Evolutionary conservation across 768 basidiomycete genomes (phyloP).

Genomic region (Tricholoma sp.): DNA sequence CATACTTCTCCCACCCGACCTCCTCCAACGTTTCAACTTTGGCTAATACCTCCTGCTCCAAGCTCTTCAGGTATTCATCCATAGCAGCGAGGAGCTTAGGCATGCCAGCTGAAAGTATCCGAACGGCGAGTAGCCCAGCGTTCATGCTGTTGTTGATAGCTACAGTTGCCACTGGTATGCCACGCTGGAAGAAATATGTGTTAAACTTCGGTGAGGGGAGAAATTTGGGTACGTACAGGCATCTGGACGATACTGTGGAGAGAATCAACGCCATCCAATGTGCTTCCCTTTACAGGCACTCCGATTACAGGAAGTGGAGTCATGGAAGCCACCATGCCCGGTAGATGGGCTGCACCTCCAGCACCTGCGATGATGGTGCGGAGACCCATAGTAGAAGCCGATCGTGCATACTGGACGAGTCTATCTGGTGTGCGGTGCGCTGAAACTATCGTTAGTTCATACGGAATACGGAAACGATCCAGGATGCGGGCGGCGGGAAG

Average conservation of each 20-base stretch:
- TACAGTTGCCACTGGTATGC: constrained; percentile 95
- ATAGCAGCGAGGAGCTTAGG: constrained; percentile 62
- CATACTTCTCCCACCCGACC: constrained; percentile 85
- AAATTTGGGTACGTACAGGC: constrained; percentile 63
- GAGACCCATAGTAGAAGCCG: constrained; percentile 62
- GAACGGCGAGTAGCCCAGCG: constrained; percentile 85
- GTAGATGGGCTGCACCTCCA: constrained; percentile 97
- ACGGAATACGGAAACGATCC: constrained; percentile 77
- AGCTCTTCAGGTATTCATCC: constrained; percentile 62
- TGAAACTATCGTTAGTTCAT: constrained; percentile 93
- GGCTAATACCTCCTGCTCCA: constrained; percentile 71
- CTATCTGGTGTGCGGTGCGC: constrained; percentile 93
- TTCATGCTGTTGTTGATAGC: constrained; percentile 96
- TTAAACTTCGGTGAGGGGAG: neutral
- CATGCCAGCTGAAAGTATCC: constrained; percentile 78
- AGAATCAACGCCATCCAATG: constrained; percentile 94
- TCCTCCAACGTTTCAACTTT: constrained; percentile 76
- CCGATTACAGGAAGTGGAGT: constrained; percentile 90
- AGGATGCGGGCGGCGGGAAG: constrained; percentile 83
- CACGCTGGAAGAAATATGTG: constrained; percentile 53
- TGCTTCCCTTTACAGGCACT: constrained; percentile 94
- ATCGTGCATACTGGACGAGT: constrained; percentile 75
- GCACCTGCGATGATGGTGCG: constrained; percentile 89
- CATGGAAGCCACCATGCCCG: constrained; percentile 98
- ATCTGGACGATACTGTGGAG: constrained; percentile 97